Evolutionary conservation across 768 basidiomycete genomes (phyloP).

Genomic region (Bullera alba): DNA sequence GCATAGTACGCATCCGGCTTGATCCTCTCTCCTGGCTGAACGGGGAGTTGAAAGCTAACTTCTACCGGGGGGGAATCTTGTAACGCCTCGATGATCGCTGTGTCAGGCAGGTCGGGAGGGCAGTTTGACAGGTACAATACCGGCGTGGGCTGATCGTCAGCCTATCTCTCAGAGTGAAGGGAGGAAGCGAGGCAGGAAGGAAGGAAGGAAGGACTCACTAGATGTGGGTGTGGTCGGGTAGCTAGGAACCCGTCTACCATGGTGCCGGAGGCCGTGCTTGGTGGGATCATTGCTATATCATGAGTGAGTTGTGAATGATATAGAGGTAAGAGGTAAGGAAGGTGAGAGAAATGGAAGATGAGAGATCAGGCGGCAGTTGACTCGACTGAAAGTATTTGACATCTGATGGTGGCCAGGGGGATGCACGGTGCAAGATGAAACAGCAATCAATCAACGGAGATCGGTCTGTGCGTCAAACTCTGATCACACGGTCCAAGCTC

Average conservation of each 20-base stretch:
- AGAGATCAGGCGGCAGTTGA: neutral
- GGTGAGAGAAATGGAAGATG: neutral
- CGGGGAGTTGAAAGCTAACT: slow-evolving; percentile 17
- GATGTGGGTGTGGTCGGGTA: slow-evolving; percentile 7
- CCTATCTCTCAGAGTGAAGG: neutral
- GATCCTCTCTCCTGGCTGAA: slow-evolving; percentile 9
- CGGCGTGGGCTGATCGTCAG: slow-evolving; percentile 2
- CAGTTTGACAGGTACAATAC: slow-evolving; percentile 17
- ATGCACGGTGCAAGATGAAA: too few species aligned
- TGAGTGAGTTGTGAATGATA: neutral
- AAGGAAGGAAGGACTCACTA: neutral
- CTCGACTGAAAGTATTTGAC: neutral
- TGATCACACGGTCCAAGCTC: too few species aligned
- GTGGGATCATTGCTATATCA: neutral
- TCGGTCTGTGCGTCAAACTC: too few species aligned
- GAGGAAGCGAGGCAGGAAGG: neutral
- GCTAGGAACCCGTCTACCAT: neutral
- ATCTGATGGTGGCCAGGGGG: neutral
- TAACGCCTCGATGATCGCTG: slow-evolving; percentile 15
- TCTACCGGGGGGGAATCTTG: slow-evolving; percentile 24
- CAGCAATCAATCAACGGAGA: too few species aligned
- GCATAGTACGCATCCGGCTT: slow-evolving; percentile 28
- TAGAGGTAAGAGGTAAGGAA: neutral
- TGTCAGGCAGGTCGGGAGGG: slow-evolving; percentile 20
- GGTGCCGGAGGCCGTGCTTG: neutral